Evolutionary conservation across 345 rosid genomes (phyloP), one percentile per base, ranked within the genome.

Genomic region (Gossypium australe): DNA sequence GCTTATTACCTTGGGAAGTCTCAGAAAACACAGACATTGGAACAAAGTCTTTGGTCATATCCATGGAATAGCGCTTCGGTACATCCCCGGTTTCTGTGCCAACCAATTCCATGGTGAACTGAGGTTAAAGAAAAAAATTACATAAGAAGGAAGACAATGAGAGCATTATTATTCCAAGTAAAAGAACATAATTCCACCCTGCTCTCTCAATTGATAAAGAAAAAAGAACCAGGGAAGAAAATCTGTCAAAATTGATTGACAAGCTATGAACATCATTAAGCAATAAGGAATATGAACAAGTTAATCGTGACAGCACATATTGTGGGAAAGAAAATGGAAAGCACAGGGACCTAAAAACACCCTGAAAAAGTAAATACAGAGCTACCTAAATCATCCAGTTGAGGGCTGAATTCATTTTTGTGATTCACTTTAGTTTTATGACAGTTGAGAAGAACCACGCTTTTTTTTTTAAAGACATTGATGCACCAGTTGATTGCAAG

Each of bases 61-160:
- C 98, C 91, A 94, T 79, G 5, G 88, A 74, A 77, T 85, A 94
- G 49, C 84, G 78, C 77, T 81, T 90, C 43, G 93, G 97, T 71
- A 78, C 80, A 75, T 86, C 80, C 58, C 89, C 92, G 77, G 86
- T 83, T 78, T 89, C 97, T 74, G 83, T 75, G 78, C 86, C 84
- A 73, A 80, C 80, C 88, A 94, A 80, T 81, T 87, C 92, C 94
- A 89, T 86, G 47, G 87, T 82, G 81, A 86, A 89, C 94, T 89
- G 87, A 74, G 64, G 60, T 29, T 52, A 59, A 70, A 41, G 17
- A 52, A 70, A 70, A 47, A 70, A 52, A 45, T 51, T 52, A 52
- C 0, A 18, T 70, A 17, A 70, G 60, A 51, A 9, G 2, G 72
- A 52, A 29, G 47, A 13, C 58, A 25, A 68, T 16, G 16, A 68